These are phyloP conservation scores for Aspergillus olivimuriae DNA, from an alignment of 495 filamentous ascomycete species.

Conservation along the genomic window DNA sequence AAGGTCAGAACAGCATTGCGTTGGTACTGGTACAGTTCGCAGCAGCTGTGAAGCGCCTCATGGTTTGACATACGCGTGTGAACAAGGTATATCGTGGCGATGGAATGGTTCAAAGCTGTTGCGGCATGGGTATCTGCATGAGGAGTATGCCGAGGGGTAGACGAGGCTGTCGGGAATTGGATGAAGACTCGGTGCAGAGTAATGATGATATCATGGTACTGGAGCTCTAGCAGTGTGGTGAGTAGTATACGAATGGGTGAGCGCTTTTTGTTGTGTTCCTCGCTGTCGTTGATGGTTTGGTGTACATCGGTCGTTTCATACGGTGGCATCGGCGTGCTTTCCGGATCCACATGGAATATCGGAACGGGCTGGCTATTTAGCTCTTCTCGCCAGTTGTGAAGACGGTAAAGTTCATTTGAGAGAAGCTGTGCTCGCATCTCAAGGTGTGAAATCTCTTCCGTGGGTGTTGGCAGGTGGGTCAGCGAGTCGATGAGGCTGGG, in stretches of 20 bases:
- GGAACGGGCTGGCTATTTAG: background rate
- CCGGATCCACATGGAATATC: conserved; percentile 4
- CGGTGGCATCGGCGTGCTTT: background rate
- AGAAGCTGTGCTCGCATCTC: background rate
- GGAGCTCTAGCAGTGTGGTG: conserved; percentile 16
- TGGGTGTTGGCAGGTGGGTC: background rate
- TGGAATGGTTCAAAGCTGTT: conserved; percentile 21
- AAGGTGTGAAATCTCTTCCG: background rate
- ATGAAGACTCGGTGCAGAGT: conserved; percentile 22
- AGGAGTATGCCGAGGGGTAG: conserved; percentile 12
- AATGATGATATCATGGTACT: conserved; percentile 26
- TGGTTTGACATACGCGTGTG: conserved; percentile 16
- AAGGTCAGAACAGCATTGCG: conserved; percentile 29
- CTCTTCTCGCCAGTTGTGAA: conserved; percentile 11
- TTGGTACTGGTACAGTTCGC: conserved; percentile 26
- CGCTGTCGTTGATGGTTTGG: background rate
- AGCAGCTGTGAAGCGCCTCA: conserved; percentile 18
- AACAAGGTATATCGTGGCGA: conserved; percentile 13
- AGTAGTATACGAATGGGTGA: conserved; percentile 7
- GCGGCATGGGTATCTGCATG: conserved; percentile 17
- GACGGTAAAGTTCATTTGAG: background rate
- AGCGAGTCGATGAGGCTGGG: conserved; percentile 16
- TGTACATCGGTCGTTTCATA: background rate
- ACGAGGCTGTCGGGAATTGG: conserved; percentile 18
- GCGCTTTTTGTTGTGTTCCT: background rate